Evolutionary conservation across 805 yeast species (phyloP), one percentile per base, ranked within the genome.

Genomic region (Zygosaccharomyces bisporus): DNA sequence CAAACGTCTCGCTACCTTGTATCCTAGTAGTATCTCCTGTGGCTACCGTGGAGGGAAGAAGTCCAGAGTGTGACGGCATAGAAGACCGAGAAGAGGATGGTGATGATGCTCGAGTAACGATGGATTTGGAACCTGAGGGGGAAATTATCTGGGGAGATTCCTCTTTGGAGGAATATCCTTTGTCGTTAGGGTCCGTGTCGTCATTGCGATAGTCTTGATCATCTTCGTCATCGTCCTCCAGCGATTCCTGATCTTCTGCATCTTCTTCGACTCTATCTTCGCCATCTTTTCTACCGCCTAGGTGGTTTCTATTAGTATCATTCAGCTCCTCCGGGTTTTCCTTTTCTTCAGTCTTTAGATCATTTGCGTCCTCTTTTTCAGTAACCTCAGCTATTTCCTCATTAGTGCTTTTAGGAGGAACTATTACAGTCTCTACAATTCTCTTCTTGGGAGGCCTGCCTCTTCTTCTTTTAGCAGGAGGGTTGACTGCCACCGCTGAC

Each of bases 281-380:
- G 25, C 40, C 32, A 24, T 37, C 80, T 68, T 52, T 79, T 76
- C 58, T 74, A 77, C 61, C 79, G 70, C 12, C 77, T 66, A 1
- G 76, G 0, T 82, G 79, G 45, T 80, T 80, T 4, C 75, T 30
- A 27, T 73, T 79, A 52, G 82, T 86, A 0, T 82, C 75, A 53
- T 82, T 89, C 54, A 43, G 4, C 13, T 60, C 62, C 16, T 54
- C 46, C 12, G 53, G 47, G 16, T 49, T 47, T n/a, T 51, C 53
- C 13, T 41, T 47, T 6, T 43, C 45, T 12, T 42, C 41, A 3
- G 13, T 6, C 42, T 46, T 23, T 48, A 55, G 40, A 40, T 53
- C 31, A 9, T 40, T 51, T 40, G 46, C 48, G 23, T 17, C 31
- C 17, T 37, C 16, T 13, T 10, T 25, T 12, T 24, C 33, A 37